Base-by-base conservation (phyloP, 352 stramenopile species). In the Globisporangium alternatum region DNA sequence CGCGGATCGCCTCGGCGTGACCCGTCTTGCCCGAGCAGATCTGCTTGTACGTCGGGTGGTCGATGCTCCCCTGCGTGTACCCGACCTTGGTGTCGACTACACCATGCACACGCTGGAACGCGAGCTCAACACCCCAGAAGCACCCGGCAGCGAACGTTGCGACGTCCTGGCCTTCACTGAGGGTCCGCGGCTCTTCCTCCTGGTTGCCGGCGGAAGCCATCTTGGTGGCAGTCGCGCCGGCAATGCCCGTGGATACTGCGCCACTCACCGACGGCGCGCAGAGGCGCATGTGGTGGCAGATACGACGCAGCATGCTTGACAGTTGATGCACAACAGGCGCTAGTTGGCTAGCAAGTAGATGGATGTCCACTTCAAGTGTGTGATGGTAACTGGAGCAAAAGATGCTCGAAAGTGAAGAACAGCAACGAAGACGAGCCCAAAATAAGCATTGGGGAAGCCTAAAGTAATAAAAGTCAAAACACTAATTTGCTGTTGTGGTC, bases 121-220 rank as follows among this genome's bases (percentile, higher is more conserved):
- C 93, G 37, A 99, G 71, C 77, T 99, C 93, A n/a, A 98, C 81
- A 51, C 96, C 96, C 97, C 97, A 99, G 79, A 99, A 99, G 76
- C 97, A 99, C 15, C 97, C 97, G 44, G 93, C 92, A 3, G 94
- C 97, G 79, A 99, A 98, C 2, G 96, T 99, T n/a, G 95, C 95
- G n/a, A 96, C 74, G 54, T 69, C 74, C 45, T 66, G 60, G 41
- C 45, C 53, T 10, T 39, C 28, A 2, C 9, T 19, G 12, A 64
- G 57, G n/a, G n/a, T 53, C 28, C 53, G n/a, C 19, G 39, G 51
- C 60, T 66, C 49, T 17, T 41, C 28, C 33, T 52, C 60, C 28
- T 65, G 59, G 37, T 41, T 52, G 25, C 25, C 25, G 51, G 15
- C 22, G 22, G 37, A 44, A 25, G 59, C 47, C 33, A 53, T 60